A percentile compares a stretch with the other conserved stretches of the same genome.
Conservation (phyloP, 1,284 basidiomycete species). For the Microbotryum saponariae region DNA sequence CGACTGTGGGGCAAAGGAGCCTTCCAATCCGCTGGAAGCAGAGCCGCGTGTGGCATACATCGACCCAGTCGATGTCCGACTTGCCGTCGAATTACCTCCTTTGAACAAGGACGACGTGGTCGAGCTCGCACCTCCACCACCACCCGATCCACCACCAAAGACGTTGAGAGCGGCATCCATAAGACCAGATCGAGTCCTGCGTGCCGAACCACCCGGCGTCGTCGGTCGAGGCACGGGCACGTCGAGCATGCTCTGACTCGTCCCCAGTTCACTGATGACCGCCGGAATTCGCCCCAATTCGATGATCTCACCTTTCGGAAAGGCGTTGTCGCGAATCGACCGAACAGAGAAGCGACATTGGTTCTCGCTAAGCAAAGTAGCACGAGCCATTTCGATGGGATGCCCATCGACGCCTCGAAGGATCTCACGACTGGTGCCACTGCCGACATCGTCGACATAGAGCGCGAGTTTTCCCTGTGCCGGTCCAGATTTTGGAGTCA, state of each 20-base stretch:
- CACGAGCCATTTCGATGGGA: constrained; percentile 12
- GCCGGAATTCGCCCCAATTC: constrained; percentile 13
- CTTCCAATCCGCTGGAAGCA: background rate
- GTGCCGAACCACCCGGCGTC: constrained; percentile 4
- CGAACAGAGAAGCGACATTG: constrained; percentile 4
- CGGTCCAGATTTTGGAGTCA: background rate
- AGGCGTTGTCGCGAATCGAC: background rate
- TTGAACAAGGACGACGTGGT: constrained; percentile 3
- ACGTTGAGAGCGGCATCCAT: constrained; percentile 18
- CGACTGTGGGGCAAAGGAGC: background rate
- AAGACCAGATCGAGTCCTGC: constrained; percentile 18
- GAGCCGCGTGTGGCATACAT: constrained; percentile 3
- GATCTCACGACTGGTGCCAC: background rate
- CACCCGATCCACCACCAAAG: constrained; percentile 10
- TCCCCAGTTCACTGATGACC: constrained; percentile 22
- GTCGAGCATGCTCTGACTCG: constrained; percentile 11
- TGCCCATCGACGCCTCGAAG: background rate
- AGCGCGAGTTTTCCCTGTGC: constrained; percentile 25
- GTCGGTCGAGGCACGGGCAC: constrained; percentile 17
- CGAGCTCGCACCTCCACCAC: too few relatives aligned
- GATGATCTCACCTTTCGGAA: constrained; percentile 7
- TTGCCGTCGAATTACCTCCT: constrained; percentile 20
- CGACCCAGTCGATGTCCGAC: constrained; percentile 20
- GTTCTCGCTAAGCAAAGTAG: constrained; percentile 2
- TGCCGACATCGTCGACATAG: constrained; percentile 7